A percentile compares a stretch with the other conserved stretches of the same genome.
These are phyloP conservation scores for Blastobotrys robertii DNA, from an alignment of 805 yeast species.

Conservation along the genomic window DNA sequence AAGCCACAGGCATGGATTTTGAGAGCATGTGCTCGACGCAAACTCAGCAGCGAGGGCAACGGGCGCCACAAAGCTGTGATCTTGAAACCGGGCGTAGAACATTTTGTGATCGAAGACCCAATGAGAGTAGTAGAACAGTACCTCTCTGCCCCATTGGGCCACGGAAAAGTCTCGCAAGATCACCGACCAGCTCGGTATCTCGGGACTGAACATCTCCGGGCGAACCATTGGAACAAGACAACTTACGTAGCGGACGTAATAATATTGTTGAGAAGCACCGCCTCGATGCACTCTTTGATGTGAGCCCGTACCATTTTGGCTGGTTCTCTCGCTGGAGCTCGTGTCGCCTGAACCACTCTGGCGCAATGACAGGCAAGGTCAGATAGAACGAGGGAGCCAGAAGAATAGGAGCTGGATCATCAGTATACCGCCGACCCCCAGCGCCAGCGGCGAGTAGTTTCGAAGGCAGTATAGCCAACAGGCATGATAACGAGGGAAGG, in stretches of 20 bases:
- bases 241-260: conserved; percentile 3
- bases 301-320: conserved; percentile 8
- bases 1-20: conserved; percentile 15
- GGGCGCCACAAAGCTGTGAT: conserved; percentile 10
- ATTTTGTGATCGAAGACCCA: conserved; percentile 3
- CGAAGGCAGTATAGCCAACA: no score
- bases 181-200: background rate
- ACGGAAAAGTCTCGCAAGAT: conserved; percentile 4
- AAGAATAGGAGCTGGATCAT: background rate
- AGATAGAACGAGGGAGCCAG: background rate
- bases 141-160: conserved; percentile 8
- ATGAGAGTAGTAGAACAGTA: conserved; percentile 6
- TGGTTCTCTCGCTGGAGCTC: conserved; percentile 11
- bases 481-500: no score
- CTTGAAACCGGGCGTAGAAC: conserved; percentile 7
- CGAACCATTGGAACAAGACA: background rate
- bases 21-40: conserved; percentile 9
- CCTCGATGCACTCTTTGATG: conserved; percentile 6
- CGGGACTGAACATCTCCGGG: background rate
- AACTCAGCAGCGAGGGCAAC: conserved; percentile 8
- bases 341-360: conserved; percentile 7
- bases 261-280: conserved; percentile 7
- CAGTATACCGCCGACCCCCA: background rate
- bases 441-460: no score
- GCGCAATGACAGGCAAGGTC: conserved; percentile 2